phyloP scores from a whole-genome alignment of 2,329 filamentous ascomycete genomes.

The Achaetomium macrosporum region DNA sequence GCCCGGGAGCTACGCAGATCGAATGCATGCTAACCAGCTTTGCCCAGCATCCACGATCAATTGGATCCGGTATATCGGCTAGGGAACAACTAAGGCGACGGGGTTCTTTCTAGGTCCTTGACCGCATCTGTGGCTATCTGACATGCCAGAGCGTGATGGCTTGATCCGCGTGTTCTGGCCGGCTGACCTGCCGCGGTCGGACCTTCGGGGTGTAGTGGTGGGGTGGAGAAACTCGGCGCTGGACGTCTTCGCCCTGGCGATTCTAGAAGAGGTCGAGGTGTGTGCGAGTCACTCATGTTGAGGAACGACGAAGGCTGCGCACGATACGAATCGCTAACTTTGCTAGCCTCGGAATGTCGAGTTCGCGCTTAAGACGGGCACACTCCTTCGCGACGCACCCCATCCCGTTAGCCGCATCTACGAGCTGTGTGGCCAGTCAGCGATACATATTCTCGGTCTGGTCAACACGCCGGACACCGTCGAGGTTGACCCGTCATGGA shows the following conservation, averaged over 20 bases:
- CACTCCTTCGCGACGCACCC: slow-evolving; percentile 74
- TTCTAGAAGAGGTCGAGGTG: slow-evolving; percentile 88
- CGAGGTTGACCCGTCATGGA: slow-evolving; percentile 62
- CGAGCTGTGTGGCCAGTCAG: slow-evolving; percentile 73
- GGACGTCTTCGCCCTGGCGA: slow-evolving; percentile 83
- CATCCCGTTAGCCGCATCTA: slow-evolving; percentile 77
- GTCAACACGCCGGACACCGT: slow-evolving; percentile 58
- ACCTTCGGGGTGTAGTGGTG: slow-evolving; percentile 76
- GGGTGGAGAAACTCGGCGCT: slow-evolving; percentile 92
- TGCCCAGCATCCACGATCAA: slow-evolving; percentile 71
- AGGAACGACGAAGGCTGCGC: neutral
- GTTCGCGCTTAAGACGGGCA: slow-evolving; percentile 75
- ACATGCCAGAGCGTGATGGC: slow-evolving; percentile 72
- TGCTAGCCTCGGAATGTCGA: slow-evolving; percentile 71
- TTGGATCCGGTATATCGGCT: slow-evolving; percentile 78
- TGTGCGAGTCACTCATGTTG: too few relatives aligned
- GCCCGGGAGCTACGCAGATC: slow-evolving; percentile 11
- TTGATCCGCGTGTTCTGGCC: slow-evolving; percentile 99
- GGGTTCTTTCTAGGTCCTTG: slow-evolving; percentile 73
- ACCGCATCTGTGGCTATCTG: slow-evolving; percentile 30
- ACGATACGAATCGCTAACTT: slow-evolving; percentile 25
- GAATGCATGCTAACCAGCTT: slow-evolving; percentile 22
- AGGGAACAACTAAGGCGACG: slow-evolving; percentile 90
- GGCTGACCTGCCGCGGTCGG: slow-evolving; percentile 68
- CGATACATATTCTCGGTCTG: slow-evolving; percentile 80